phyloP scores from a whole-genome alignment of 768 basidiomycete species.

The Macrolepiota dolichaula region DNA sequence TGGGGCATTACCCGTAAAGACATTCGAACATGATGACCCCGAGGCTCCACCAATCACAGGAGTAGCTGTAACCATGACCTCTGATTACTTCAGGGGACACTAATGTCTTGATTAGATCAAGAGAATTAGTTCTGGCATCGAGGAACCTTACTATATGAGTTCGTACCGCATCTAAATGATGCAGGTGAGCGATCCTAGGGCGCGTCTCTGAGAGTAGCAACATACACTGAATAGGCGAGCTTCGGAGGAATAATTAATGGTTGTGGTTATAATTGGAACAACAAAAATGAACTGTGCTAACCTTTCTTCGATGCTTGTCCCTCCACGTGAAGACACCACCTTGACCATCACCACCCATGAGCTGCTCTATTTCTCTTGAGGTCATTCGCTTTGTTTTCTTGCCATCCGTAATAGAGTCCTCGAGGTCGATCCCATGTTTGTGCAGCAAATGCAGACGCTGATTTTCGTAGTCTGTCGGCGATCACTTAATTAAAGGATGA shows the following conservation, averaged over 20 bases:
- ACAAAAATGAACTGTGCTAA: conserved; percentile 31
- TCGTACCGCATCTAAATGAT: conserved; percentile 69
- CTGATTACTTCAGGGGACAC: conserved; percentile 92
- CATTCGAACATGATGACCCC: conserved; percentile 97
- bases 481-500: conserved; percentile 15
- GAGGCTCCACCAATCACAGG: conserved; percentile 98
- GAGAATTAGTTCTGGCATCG: conserved; percentile 18
- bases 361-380: conserved; percentile 74
- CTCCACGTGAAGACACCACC: conserved; percentile 92
- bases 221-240: conserved; percentile 89
- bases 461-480: conserved; percentile 80
- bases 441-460: conserved; percentile 84
- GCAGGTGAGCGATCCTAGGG: conserved; percentile 16
- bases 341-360: conserved; percentile 82
- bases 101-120: conserved; percentile 28
- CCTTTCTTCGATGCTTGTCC: conserved; percentile 89
- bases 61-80: conserved; percentile 89
- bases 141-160: conserved; percentile 73
- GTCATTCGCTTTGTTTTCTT: conserved; percentile 77
- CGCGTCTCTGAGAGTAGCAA: conserved; percentile 19
- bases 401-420: conserved; percentile 68
- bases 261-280: conserved; percentile 19
- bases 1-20: conserved; percentile 67
- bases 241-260: conserved; percentile 27
- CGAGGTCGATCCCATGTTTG: conserved; percentile 95